These are phyloP conservation scores for Aspergillus fijiensis DNA, from an alignment of 2,329 filamentous ascomycete genomes.

Conservation along the genomic window DNA sequence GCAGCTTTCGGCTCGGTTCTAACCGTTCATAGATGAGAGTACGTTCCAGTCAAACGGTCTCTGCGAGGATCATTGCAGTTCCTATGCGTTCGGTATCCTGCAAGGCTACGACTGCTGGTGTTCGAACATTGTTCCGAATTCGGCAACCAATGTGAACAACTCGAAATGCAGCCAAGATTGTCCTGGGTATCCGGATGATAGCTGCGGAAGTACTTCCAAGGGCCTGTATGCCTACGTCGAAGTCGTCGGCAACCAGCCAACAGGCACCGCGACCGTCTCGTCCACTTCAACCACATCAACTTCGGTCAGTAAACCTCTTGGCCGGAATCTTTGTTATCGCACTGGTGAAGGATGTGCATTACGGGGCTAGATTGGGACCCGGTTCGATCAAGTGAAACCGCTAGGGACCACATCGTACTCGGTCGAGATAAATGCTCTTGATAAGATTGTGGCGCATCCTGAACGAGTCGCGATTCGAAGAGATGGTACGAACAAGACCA, in stretches of 20 bases:
- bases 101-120: slow-evolving; percentile 52
- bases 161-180: slow-evolving; percentile 43
- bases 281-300: slow-evolving; percentile 22
- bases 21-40: slow-evolving; percentile 32
- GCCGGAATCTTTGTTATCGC: neutral
- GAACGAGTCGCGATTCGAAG: neutral
- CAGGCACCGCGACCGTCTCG: slow-evolving; percentile 32
- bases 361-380: neutral
- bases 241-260: slow-evolving; percentile 33
- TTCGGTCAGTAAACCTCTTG: slow-evolving; percentile 24
- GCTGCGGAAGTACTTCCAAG: slow-evolving; percentile 43
- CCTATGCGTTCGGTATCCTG: slow-evolving; percentile 49
- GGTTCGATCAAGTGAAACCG: too few species aligned
- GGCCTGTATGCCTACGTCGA: slow-evolving; percentile 47
- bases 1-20: neutral
- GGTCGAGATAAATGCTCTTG: neutral
- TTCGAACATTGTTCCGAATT: slow-evolving; percentile 46
- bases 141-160: slow-evolving; percentile 29
- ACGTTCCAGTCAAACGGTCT: slow-evolving; percentile 49
- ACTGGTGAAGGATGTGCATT: neutral
- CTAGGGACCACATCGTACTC: neutral
- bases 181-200: slow-evolving; percentile 49
- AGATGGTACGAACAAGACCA: neutral
- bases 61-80: slow-evolving; percentile 41
- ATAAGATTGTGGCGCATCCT: neutral